These are phyloP conservation scores for Cucurbita argyrosperma DNA, from an alignment of 306 rosid genomes.

Conservation along the genomic window DNA sequence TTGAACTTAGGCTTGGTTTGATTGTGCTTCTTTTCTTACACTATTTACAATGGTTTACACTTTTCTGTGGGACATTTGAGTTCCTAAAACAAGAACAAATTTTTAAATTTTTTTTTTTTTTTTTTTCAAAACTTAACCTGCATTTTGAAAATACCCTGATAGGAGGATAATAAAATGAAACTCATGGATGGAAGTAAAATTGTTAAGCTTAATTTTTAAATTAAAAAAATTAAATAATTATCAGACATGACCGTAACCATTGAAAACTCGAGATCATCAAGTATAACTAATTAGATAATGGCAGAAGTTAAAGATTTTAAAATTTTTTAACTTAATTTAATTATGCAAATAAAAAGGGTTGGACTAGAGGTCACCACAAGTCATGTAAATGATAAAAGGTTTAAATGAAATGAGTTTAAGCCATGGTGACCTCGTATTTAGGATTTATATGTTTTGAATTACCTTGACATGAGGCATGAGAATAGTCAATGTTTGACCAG, in stretches of 20 bases:
- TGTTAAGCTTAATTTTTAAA: no score
- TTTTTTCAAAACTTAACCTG: no score
- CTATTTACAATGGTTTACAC: no score
- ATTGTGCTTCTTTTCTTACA: no score
- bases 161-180: no score
- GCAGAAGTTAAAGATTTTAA: no score
- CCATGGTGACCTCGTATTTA: neutral
- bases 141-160: no score
- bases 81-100: no score
- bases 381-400: neutral
- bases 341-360: neutral
- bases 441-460: neutral
- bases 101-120: no score
- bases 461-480: neutral
- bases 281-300: neutral
- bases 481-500: neutral
- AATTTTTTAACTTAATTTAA: neutral
- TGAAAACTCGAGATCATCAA: neutral
- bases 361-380: neutral
- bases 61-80: no score
- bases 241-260: neutral
- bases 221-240: no score
- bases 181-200: no score
- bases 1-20: neutral
- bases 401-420: neutral